A percentile compares a stretch with the other conserved stretches of the same genome.
These are phyloP conservation scores for Tricholoma sp. DNA, from an alignment of 768 basidiomycete species.

Conservation along the genomic window DNA sequence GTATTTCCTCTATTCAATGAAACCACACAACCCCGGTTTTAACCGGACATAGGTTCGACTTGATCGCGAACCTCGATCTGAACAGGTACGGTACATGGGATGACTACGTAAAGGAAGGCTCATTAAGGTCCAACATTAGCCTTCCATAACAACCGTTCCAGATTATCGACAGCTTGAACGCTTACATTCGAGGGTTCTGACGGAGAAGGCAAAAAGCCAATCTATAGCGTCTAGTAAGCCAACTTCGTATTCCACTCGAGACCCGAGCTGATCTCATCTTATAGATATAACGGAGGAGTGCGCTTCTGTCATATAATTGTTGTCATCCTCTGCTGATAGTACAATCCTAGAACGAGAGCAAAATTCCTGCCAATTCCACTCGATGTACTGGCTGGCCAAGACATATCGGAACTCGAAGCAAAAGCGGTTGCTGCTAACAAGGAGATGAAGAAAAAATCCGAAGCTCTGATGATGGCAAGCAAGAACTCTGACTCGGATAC, in stretches of 20 bases:
- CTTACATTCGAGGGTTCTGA: constrained; percentile 4
- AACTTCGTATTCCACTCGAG: not conserved
- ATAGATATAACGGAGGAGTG: constrained; percentile 10
- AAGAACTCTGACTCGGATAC: too few species aligned
- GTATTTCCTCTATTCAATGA: not conserved
- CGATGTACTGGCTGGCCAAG: constrained; percentile 16
- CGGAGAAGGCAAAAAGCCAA: constrained; percentile 11
- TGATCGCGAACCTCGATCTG: too few species aligned
- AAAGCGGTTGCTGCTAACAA: constrained; percentile 10
- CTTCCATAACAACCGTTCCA: too few species aligned
- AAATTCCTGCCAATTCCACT: constrained; percentile 15
- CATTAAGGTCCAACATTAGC: too few species aligned
- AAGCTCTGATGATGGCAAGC: too few species aligned
- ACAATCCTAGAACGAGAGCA: not conserved
- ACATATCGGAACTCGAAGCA: constrained; percentile 15
- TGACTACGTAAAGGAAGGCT: too few species aligned
- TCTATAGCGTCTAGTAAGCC: constrained; percentile 13
- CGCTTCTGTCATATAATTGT: not conserved
- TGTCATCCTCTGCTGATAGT: not conserved
- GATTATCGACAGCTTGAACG: constrained; percentile 1
- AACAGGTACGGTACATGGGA: too few species aligned
- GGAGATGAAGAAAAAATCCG: not conserved
- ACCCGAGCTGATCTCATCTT: not conserved
- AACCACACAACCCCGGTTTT: not conserved
- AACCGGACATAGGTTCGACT: constrained; percentile 10